These are phyloP conservation scores for Phytopythium helicoides DNA, from an alignment of 352 stramenopile species.

Conservation along the genomic window DNA sequence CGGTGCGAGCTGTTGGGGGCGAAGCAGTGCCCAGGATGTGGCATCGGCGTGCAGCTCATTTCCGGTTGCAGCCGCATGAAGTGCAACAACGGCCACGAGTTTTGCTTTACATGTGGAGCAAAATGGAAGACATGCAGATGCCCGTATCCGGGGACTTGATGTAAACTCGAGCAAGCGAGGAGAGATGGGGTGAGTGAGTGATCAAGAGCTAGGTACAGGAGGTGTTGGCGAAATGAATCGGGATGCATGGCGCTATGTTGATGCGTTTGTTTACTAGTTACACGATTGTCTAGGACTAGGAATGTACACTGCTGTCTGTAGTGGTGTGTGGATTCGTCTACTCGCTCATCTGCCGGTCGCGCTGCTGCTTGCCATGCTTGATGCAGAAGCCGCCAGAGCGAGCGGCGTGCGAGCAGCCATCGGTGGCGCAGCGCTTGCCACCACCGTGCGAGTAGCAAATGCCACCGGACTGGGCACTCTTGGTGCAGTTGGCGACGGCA, in stretches of 20 bases:
- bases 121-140: conserved; percentile 46
- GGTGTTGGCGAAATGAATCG: not conserved
- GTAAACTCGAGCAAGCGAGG: too few relatives aligned
- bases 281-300: too few relatives aligned
- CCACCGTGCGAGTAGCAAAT: conserved; percentile 86
- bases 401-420: conserved; percentile 73
- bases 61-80: conserved; percentile 55
- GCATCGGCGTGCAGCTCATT: conserved; percentile 53
- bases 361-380: conserved; percentile 75
- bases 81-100: conserved; percentile 60
- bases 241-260: too few relatives aligned
- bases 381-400: conserved; percentile 83
- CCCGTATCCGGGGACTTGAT: conserved; percentile 6
- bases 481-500: conserved; percentile 66
- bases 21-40: conserved; percentile 70
- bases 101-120: conserved; percentile 46
- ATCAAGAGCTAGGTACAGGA: too few relatives aligned
- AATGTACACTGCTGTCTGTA: too few relatives aligned
- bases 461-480: conserved; percentile 77
- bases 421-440: conserved; percentile 75
- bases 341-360: not conserved
- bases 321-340: not conserved
- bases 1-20: conserved; percentile 27
- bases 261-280: too few relatives aligned
- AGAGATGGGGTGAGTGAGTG: too few relatives aligned